These are phyloP conservation scores for Hygrocybe coccinea DNA, from an alignment of 768 basidiomycete genomes.

Conservation along the genomic window DNA sequence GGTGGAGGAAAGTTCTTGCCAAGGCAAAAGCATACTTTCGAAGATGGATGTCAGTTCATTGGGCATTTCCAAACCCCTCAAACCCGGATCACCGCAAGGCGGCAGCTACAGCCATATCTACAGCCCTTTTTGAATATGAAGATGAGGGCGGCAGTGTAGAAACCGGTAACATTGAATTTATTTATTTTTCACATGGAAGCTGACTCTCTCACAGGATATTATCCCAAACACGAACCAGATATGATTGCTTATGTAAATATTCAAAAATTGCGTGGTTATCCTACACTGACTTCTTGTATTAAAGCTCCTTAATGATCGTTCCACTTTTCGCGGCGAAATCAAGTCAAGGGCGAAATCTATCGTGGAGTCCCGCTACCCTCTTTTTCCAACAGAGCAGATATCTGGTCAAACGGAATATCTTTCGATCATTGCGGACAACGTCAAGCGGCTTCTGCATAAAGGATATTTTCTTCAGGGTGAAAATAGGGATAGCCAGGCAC, in stretches of 20 bases:
- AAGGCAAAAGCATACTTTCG: neutral
- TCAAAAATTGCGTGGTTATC: neutral
- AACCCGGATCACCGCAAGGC: neutral
- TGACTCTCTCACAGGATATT: neutral
- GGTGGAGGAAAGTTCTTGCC: neutral
- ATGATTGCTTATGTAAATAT: neutral
- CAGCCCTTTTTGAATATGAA: neutral
- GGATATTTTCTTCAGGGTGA: neutral
- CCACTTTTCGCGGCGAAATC: neutral
- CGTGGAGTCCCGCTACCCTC: neutral
- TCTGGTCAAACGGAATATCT: neutral
- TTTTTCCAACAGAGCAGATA: neutral
- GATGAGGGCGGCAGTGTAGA: neutral
- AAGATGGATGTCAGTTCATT: neutral
- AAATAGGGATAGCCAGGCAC: neutral
- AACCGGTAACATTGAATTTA: neutral
- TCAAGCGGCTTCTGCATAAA: neutral
- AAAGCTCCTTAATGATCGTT: neutral
- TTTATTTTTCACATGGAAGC: neutral
- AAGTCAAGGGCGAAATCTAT: neutral
- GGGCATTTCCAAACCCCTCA: neutral
- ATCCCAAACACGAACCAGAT: neutral
- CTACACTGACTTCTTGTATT: no score
- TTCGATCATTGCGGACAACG: neutral
- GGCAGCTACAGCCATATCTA: neutral